Evolutionary conservation across 805 yeast genomes (phyloP).

Genomic region (Helenozyma baotianmanensis): DNA sequence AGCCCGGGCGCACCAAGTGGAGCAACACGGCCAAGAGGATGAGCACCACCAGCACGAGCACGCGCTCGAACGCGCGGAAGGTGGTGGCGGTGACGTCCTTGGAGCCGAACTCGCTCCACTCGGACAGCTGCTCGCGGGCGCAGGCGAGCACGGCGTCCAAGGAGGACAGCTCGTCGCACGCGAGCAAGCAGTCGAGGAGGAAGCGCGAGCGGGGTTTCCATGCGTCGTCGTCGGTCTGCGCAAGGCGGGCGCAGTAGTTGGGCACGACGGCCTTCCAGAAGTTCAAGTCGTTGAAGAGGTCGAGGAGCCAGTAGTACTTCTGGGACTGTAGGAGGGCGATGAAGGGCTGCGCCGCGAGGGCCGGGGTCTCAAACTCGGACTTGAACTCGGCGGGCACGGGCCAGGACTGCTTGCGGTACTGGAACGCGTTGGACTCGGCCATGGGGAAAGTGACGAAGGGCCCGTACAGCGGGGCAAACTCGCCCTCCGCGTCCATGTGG

Average conservation of each 20-base stretch:
- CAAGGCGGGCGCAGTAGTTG: slow-evolving; percentile 23
- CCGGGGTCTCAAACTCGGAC: slow-evolving; percentile 5
- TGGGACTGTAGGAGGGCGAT: slow-evolving; percentile 27
- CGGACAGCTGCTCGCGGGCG: slow-evolving; percentile 19
- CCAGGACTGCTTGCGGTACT: no score
- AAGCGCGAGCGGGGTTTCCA: slow-evolving; percentile 14
- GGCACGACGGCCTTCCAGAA: slow-evolving; percentile 38
- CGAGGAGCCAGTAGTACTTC: slow-evolving; percentile 36
- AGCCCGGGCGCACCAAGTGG: slow-evolving; percentile 6
- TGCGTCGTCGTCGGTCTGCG: slow-evolving; percentile 6
- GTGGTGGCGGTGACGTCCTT: slow-evolving; percentile 9
- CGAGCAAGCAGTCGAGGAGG: slow-evolving; percentile 28
- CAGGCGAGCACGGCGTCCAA: slow-evolving; percentile 3
- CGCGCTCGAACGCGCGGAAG: slow-evolving; percentile 22
- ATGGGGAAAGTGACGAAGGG: slow-evolving; percentile 1
- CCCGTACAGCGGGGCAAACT: no score
- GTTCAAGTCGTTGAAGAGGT: slow-evolving; percentile 34
- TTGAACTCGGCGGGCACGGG: neutral
- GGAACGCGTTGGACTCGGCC: no score
- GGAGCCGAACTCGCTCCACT: slow-evolving; percentile 19
- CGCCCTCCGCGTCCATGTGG: no score
- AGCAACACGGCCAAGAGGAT: slow-evolving; percentile 21
- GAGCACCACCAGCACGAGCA: slow-evolving; percentile 28
- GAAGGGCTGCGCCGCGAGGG: slow-evolving; percentile 17
- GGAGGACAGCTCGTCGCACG: slow-evolving; percentile 18